Base-by-base conservation (phyloP, 2,329 filamentous ascomycete species). In the Alternaria angustiovoidea region DNA sequence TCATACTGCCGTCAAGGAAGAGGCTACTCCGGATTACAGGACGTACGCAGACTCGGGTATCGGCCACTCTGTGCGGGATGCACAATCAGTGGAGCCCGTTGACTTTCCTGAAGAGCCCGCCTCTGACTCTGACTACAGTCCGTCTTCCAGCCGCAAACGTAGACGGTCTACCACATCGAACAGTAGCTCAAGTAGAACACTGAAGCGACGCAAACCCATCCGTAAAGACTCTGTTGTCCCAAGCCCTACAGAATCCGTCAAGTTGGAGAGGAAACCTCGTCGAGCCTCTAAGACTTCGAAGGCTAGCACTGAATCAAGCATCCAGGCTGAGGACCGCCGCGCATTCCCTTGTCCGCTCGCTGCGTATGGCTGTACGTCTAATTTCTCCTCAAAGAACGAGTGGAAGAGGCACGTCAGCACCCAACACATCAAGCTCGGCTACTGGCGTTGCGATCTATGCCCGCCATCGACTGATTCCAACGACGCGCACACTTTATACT, bases 391-490 rank as follows among this genome's bases (percentile, higher is more conserved):
- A 67, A 97, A 96, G 81, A 97, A 97, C 75, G 94, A 97, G 77
- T 97, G 94, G 94, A 97, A 97, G 78, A 88, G 94, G 0, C 94
- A 98, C 74, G 88, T 94, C 70, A 81, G 84, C 32, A 91, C 90
- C 0, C 91, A 96, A 73, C 94, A 98, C 73, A 82, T 97, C 22
- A 86, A 89, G 54, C 82, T 92, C 3, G 81, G 86, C 44, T 91
- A 89, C 79, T 97, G 89, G 87, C 83, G 90, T 58, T 98, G 94
- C 80, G 85, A 89, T 65, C 82, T 90, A 32, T 90, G 87, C 62
- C 72, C 78, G 7, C 76, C 59, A n/a, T 74, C 65, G n/a, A 67
- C 74, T 18, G 76, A 77, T 38, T 66, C 75, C 12, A 64, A 69
- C 41, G 72, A 78, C 54, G 61, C 70, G 18, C 41, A 66, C 16